Base-by-base conservation (phyloP, 352 stramenopile genomes). In the Pythium grandisporangium region DNA sequence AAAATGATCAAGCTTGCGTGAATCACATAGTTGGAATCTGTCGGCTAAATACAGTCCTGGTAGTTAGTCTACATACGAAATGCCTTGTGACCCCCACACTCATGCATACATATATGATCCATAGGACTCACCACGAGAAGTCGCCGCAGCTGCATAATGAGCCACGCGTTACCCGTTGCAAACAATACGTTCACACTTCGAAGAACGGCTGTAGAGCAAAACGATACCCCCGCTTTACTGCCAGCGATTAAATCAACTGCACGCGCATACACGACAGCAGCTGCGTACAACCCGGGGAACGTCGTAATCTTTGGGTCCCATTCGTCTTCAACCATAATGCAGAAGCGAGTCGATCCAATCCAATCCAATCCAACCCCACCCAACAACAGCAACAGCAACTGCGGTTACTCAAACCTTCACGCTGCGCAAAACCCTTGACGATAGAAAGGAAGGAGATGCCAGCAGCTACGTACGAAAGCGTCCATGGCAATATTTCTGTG, bases 261-360 rank as follows among this genome's bases (percentile, higher is more conserved):
- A 20, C 67, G 59, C 2, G 68, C 49, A 22, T 82, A 69, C 35
- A 70, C 45, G 22, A 61, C 71, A 16, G 64, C 70, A 8, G 70
- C 42, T 3, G 93, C 13, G 48, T 96, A 96, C 10, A 96, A 48
- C 1, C 87, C 85, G 5, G 87, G 87, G 30, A 95, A 94, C 24
- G 87, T 96, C 27, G 87, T 96, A 61, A 96, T 96, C 63, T 96
- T 96, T 8, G 80, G 61, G 33, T 96, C 79, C 87, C 87, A 96
- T 32, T 80, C 63, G 20, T 61, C 80, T 93, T 23, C 5, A 21
- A 1, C 30, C 17, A n/a, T n/a, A n/a, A n/a, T n/a, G n/a, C n/a
- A n/a, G n/a, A n/a, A n/a, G n/a, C n/a, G n/a, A n/a, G n/a, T n/a
- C n/a, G n/a, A n/a, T n/a, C n/a, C n/a, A n/a, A n/a, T n/a, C n/a